A percentile compares a stretch with the other conserved stretches of the same genome.
Conservation (phyloP, 225 moss, liverwort and hornwort genomes). For the Physcomitrellopsis africana region DNA sequence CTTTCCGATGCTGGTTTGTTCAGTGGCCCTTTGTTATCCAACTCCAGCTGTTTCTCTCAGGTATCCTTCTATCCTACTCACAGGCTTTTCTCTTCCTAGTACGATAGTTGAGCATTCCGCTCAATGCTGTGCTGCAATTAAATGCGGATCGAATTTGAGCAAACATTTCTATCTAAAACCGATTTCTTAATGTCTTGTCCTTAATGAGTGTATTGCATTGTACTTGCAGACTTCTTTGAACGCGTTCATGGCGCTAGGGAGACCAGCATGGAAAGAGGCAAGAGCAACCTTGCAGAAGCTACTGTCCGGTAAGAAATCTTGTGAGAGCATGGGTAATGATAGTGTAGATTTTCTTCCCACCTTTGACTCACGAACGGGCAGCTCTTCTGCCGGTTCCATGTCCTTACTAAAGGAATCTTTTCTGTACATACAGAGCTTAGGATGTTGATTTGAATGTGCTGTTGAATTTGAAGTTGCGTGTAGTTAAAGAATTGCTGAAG, state of each 20-base stretch:
- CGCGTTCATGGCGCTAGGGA: conserved; percentile 87
- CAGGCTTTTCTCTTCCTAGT: no score
- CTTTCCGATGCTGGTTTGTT: conserved; percentile 71
- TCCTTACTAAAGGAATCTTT: no score
- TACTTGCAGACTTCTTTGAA: conserved; percentile 69
- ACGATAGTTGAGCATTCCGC: no score
- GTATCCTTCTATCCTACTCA: conserved; percentile 23
- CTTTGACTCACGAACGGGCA: conserved; percentile 9
- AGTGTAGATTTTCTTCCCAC: neutral
- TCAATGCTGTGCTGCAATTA: no score
- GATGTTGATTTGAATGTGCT: no score
- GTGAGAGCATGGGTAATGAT: neutral
- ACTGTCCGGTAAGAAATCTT: conserved; percentile 65
- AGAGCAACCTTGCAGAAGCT: conserved; percentile 74
- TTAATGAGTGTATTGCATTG: neutral
- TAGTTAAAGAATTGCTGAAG: no score
- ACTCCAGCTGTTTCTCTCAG: conserved; percentile 59
- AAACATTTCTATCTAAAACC: no score
- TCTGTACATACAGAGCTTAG: no score
- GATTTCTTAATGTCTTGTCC: neutral
- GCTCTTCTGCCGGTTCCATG: neutral
- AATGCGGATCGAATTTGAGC: no score
- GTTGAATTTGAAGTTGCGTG: no score
- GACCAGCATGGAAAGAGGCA: conserved; percentile 92
- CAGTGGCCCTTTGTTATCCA: conserved; percentile 56